Evolutionary conservation across 352 stramenopile species (phyloP), one percentile per base, ranked within the genome.

Genomic region (Pythium scleroteichum): DNA sequence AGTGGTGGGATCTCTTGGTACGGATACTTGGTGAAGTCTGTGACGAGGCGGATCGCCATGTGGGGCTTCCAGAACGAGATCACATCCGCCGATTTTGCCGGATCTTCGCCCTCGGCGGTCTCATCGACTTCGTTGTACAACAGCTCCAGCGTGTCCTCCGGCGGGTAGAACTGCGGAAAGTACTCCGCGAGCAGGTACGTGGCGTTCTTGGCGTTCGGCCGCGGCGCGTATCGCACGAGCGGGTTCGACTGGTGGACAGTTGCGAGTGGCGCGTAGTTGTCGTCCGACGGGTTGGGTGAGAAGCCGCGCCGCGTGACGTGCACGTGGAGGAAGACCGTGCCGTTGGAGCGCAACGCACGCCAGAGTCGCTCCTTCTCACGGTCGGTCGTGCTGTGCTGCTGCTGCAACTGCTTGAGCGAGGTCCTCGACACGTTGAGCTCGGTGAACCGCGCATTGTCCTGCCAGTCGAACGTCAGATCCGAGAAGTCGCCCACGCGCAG

Each of bases 11-110:
- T 71, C 41, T 91, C 81, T 7, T 85, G 71, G 40, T 87, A 68
- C 23, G 84, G 84, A 50, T 85, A 93, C 44, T 73, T 51, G 24
- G 72, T 89, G 49, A 91, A 91, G 29, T 87, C 81, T 2, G 82
- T 91, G 50, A 93, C 84, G 16, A 93, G 62, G 6, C 81, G 73
- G 39, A 93, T 73, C 54, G 76, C 82, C 64, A 79, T 85, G 24
- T 80, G 74, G 27, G 84, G 76, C 47, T 93, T 93, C 84, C 84
- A 93, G 60, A 88, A 92, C 12, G 81, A 79, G 27, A 90, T 66
- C 16, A 85, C 64, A 12, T 62, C 66, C 1, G 63, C 72, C 9
- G 59, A 64, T 24, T 76, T 49, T 35, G 78, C 65, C 10, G 72
- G 60, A 19, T 79, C 68, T 9, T 57, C 39, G 2, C 58, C 57